phyloP scores from a whole-genome alignment of 2,329 filamentous ascomycete species.

The Colletotrichum godetiae region DNA sequence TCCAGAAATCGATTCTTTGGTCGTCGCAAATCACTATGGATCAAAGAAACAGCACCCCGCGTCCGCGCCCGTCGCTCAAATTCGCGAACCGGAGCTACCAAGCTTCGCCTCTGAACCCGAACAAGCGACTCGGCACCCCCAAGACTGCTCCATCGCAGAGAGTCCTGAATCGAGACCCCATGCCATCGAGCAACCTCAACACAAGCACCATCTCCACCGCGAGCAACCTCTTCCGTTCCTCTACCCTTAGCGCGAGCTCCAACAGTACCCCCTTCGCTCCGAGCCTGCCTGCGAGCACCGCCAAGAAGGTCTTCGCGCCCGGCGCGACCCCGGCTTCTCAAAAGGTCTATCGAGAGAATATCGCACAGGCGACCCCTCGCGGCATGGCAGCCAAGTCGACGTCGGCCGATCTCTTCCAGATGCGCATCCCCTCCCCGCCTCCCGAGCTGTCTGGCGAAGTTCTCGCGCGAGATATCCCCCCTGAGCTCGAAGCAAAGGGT shows the following conservation, averaged over 20 bases:
- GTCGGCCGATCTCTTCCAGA: conserved; percentile 65
- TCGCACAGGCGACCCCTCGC: conserved; percentile 58
- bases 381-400: conserved; percentile 61
- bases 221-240: conserved; percentile 56
- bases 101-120: conserved; percentile 49
- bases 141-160: conserved; percentile 51
- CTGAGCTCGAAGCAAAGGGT: conserved; percentile 61
- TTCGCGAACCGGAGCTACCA: conserved; percentile 56
- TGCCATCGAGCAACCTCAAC: conserved; percentile 49
- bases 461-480: conserved; percentile 64
- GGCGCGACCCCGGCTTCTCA: conserved; percentile 56
- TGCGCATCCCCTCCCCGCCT: conserved; percentile 69
- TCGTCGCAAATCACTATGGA: conserved; percentile 31
- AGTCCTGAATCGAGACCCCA: conserved; percentile 49
- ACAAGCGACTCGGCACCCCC: conserved; percentile 52
- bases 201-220: conserved; percentile 48
- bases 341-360: conserved; percentile 56
- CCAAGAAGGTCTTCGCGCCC: conserved; percentile 61
- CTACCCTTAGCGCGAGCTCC: conserved; percentile 48
- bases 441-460: conserved; percentile 66
- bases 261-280: conserved; percentile 55
- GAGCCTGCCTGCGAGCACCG: conserved; percentile 55
- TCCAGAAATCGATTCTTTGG: neutral
- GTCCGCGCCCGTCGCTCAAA: conserved; percentile 52
- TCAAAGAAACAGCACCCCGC: conserved; percentile 48